Percentiles rank a stretch among this genome's conserved stretches.
phyloP scores from a whole-genome alignment of 2,329 filamentous ascomycete genomes.

The Coleophoma eucalyptorum region DNA sequence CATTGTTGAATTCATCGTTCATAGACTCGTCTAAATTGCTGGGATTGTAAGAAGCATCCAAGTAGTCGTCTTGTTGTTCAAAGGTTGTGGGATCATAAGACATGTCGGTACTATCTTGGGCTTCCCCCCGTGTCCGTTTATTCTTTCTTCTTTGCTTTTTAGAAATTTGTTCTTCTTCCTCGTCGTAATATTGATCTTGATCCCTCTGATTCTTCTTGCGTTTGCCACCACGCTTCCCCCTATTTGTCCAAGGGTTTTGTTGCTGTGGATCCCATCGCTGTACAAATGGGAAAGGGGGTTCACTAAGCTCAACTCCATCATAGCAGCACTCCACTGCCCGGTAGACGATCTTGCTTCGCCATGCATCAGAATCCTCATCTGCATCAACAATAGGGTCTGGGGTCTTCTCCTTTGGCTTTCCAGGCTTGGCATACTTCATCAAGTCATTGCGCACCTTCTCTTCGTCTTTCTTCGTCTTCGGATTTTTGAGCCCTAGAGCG shows the following conservation, averaged over 20 bases:
- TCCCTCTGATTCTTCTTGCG: conserved; percentile 42
- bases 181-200: conserved; percentile 36
- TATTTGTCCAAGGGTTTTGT: conserved; percentile 38
- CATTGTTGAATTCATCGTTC: neutral
- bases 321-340: conserved; percentile 80
- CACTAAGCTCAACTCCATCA: conserved; percentile 62
- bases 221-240: conserved; percentile 37
- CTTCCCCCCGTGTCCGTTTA: conserved; percentile 36
- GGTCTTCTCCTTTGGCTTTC: conserved; percentile 25
- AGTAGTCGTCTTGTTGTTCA: conserved; percentile 25
- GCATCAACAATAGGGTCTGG: conserved; percentile 8
- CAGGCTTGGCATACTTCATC: conserved; percentile 46
- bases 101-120: conserved; percentile 32
- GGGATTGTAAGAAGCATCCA: conserved; percentile 13
- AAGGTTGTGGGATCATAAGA: conserved; percentile 20
- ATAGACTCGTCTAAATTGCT: conserved; percentile 9
- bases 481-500: conserved; percentile 65
- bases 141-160: conserved; percentile 47
- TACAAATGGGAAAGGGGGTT: conserved; percentile 85
- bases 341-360: conserved; percentile 71
- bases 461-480: conserved; percentile 66
- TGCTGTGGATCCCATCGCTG: conserved; percentile 86
- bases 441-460: conserved; percentile 57
- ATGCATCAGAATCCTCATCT: conserved; percentile 48
- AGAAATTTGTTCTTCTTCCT: conserved; percentile 22